A percentile compares a stretch with the other conserved stretches of the same genome.
phyloP scores from a whole-genome alignment of 1,139 yeast genomes.

The Debaryomyces psychrophilus region DNA sequence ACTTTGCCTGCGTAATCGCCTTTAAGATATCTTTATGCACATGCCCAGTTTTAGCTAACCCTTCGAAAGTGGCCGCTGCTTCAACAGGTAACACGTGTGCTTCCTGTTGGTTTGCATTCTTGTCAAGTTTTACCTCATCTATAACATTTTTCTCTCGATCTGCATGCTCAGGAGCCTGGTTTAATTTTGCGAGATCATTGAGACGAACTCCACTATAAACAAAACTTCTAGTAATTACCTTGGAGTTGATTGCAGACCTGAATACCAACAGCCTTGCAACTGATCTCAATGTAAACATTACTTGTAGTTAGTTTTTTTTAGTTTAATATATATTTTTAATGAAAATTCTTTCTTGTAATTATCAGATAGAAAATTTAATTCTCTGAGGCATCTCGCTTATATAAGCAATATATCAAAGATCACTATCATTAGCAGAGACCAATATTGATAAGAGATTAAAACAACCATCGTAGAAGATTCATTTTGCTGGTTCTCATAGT shows the following conservation, averaged over 20 bases:
- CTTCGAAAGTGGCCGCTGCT: slow-evolving; percentile 13
- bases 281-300: slow-evolving; percentile 7
- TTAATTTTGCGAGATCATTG: neutral
- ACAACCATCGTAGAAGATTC: too few relatives aligned
- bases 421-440: too few relatives aligned
- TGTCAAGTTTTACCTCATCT: neutral
- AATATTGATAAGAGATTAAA: too few relatives aligned
- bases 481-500: too few relatives aligned
- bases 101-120: neutral
- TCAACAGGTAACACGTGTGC: neutral
- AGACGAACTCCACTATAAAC: neutral
- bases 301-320: neutral
- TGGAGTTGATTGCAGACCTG: neutral
- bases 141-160: neutral
- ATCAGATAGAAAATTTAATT: neutral
- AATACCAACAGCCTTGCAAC: slow-evolving; percentile 1
- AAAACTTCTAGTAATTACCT: neutral
- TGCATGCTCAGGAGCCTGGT: neutral
- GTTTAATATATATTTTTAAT: neutral
- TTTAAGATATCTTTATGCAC: slow-evolving; percentile 20
- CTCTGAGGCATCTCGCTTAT: slow-evolving; percentile 8
- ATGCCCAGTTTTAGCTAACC: slow-evolving; percentile 18
- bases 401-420: neutral
- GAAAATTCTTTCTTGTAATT: neutral
- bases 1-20: slow-evolving; percentile 47